phyloP scores from a whole-genome alignment of 352 stramenopile species.

The Phytophthora macrochlamydospora region DNA sequence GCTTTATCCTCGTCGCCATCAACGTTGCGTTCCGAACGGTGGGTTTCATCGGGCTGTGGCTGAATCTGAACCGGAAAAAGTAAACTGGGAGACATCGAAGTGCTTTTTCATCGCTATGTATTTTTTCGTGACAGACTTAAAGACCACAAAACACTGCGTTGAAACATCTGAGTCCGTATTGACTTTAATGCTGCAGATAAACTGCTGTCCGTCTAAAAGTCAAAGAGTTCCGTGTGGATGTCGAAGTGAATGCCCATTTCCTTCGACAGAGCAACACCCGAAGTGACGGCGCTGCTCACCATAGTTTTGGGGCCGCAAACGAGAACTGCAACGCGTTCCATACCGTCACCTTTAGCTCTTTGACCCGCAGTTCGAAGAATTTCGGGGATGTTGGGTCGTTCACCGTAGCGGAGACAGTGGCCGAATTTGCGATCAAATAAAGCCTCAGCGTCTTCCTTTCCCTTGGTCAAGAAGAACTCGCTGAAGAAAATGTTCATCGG shows the following conservation, averaged over 20 bases:
- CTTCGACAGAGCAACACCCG: constrained; percentile 6
- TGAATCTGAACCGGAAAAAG: constrained; percentile 29
- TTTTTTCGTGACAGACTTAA: no score
- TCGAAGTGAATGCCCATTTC: constrained; percentile 27
- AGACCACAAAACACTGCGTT: no score
- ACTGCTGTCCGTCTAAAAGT: constrained; percentile 6
- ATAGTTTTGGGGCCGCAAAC: constrained; percentile 31
- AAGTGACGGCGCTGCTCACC: constrained; percentile 12
- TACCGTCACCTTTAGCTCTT: constrained; percentile 1
- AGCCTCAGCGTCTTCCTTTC: constrained; percentile 14
- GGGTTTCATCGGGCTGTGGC: constrained; percentile 30
- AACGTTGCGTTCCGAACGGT: constrained; percentile 42
- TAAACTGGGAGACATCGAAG: constrained; percentile 2
- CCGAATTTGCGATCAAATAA: constrained; percentile 13
- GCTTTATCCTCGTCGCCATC: constrained; percentile 34
- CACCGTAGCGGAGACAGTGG: constrained; percentile 13
- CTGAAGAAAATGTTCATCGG: constrained; percentile 23
- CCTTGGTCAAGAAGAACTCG: constrained; percentile 36
- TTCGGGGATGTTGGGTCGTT: constrained; percentile 15
- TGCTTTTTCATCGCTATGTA: no score
- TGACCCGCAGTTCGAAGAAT: constrained; percentile 24
- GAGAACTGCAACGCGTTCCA: constrained; percentile 29
- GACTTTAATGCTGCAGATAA: no score
- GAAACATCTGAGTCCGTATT: no score
- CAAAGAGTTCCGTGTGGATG: constrained; percentile 26